Conservation (phyloP, 1,139 yeast species). For the Geotrichum candidum region DNA sequence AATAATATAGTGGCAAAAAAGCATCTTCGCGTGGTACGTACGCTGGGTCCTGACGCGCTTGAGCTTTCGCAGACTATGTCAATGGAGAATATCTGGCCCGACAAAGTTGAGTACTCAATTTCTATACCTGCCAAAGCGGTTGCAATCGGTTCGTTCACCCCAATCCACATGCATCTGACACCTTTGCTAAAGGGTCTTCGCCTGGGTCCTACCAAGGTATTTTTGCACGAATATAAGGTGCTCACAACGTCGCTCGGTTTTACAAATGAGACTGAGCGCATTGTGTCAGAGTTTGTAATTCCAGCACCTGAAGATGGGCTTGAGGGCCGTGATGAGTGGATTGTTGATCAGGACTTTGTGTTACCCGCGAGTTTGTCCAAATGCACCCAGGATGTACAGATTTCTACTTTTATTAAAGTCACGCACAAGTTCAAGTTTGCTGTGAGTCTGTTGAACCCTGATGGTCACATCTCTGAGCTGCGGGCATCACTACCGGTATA, state of each 20-base stretch:
- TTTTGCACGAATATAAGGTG: slow-evolving; percentile 60
- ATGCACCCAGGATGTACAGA: slow-evolving; percentile 79
- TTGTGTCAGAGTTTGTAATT: slow-evolving; percentile 42
- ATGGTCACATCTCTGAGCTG: slow-evolving; percentile 70
- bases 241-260: slow-evolving; percentile 51
- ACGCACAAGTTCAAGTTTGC: slow-evolving; percentile 64
- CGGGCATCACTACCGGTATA: slow-evolving; percentile 68
- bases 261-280: slow-evolving; percentile 49
- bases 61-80: slow-evolving; percentile 90
- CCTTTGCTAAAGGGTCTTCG: slow-evolving; percentile 78
- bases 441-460: slow-evolving; percentile 62
- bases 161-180: slow-evolving; percentile 63
- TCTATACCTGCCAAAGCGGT: slow-evolving; percentile 84
- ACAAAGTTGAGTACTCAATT: slow-evolving; percentile 82
- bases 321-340: slow-evolving; percentile 69
- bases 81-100: slow-evolving; percentile 95
- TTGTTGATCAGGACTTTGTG: slow-evolving; percentile 50
- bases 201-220: slow-evolving; percentile 64
- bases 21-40: slow-evolving; percentile 75
- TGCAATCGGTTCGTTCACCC: slow-evolving; percentile 85
- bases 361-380: slow-evolving; percentile 68
- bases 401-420: slow-evolving; percentile 51
- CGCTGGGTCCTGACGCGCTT: slow-evolving; percentile 79
- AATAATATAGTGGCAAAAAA: slow-evolving; percentile 60
- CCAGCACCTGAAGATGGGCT: slow-evolving; percentile 39